Base-by-base conservation (phyloP, 2,329 filamentous ascomycete species). In the Botrytis fabae region DNA sequence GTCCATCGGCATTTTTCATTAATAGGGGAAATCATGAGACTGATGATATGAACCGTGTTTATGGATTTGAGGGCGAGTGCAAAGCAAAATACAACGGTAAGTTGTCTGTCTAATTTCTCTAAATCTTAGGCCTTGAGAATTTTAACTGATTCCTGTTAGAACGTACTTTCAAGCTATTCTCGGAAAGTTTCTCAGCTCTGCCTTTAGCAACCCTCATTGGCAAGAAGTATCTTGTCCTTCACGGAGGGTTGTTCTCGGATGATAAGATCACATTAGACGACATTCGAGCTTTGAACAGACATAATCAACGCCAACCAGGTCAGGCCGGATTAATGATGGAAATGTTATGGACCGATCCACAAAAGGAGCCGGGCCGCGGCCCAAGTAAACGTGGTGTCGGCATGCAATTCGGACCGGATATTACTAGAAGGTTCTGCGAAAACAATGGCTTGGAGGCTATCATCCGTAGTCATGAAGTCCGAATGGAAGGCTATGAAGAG, bases 21-120 rank as follows among this genome's bases (percentile, higher is more conserved):
- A 99, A 99, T 86, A 91, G 96, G 75, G 96, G 96, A 78, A 99
- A 99, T 84, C 96, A 99, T 84, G 96, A 99, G 85, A 98, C 96
- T 66, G 95, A 98, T 81, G 95, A 98, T 83, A 99, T 99, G 96
- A 99, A 99, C 86, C 91, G 94, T 77, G 95, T 96, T 71, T 99
- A 99, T 81, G 96, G 96, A 28, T 99, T 99, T 80, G 96, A 99
- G 83, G 96, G 96, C 81, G 96, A 99, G 82, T 98, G 96, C 86
- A 96, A 95, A 83, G 93, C 94, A 78, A 99, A 99, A 85, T 99
- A 99, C 84, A 98, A 93, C 82, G 96, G 79, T 80, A 75, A 97
- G 83, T 46, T 91, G 85, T 85, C 42, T 28, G 42, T 25, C 1
- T 28, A 85, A 78, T 73, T 81, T 77, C 68, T 38, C 7, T 35